These are phyloP conservation scores for Porogramme epimiltina DNA, from an alignment of 1,284 basidiomycete genomes.

Conservation along the genomic window DNA sequence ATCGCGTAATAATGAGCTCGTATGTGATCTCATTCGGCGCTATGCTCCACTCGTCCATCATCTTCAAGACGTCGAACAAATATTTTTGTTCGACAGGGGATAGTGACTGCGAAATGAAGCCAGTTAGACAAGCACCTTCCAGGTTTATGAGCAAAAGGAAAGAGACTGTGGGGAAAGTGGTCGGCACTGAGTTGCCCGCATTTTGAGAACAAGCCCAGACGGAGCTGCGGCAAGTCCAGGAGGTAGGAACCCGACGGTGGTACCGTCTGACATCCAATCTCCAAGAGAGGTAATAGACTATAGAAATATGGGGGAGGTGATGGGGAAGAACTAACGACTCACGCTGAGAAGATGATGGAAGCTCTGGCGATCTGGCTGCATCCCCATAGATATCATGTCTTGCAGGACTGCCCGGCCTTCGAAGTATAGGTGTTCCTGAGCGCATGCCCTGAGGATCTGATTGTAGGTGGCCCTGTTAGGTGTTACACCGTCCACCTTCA, in stretches of 20 bases:
- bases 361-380: constrained; percentile 57
- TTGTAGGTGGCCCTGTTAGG: constrained; percentile 62
- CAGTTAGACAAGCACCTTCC: too few relatives aligned
- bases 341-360: constrained; percentile 72
- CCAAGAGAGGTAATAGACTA: too few relatives aligned
- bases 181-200: too few relatives aligned
- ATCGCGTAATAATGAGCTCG: constrained; percentile 52
- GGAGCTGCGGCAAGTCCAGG: too few relatives aligned
- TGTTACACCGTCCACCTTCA: constrained; percentile 52
- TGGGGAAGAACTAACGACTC: too few relatives aligned
- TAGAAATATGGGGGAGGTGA: background rate
- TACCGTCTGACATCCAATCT: too few relatives aligned
- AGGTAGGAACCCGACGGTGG: too few relatives aligned
- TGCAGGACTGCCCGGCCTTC: constrained; percentile 73
- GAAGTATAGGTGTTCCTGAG: constrained; percentile 38
- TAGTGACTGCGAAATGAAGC: constrained; percentile 3
- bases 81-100: constrained; percentile 15
- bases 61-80: constrained; percentile 35
- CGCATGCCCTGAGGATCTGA: constrained; percentile 50
- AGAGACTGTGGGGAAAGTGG: background rate
- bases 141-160: too few relatives aligned
- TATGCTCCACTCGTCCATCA: constrained; percentile 53
- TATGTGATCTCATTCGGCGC: constrained; percentile 55
- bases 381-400: constrained; percentile 64
- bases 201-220: too few relatives aligned